Conservation (phyloP, 73 alveolate genomes). For the Paramecium bursaria region DNA sequence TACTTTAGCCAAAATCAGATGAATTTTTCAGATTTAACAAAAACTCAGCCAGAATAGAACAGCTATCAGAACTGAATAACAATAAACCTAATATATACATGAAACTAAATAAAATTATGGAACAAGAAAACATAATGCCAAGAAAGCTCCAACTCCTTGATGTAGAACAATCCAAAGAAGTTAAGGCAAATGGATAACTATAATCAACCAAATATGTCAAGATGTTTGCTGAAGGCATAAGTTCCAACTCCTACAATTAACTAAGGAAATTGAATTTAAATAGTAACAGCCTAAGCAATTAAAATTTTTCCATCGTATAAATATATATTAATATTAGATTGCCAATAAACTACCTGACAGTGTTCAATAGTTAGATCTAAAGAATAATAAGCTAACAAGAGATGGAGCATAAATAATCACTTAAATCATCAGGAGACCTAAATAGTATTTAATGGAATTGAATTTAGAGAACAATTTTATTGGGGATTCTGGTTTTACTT, state of each 20-base stretch:
- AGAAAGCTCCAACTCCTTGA: conserved; percentile 26
- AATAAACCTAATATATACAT: neutral
- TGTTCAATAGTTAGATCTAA: neutral
- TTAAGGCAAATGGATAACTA: conserved; percentile 18
- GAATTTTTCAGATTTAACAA: conserved; percentile 16
- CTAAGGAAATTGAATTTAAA: conserved; percentile 11
- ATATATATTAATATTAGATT: too few species aligned
- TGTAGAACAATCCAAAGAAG: neutral
- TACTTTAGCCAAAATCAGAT: conserved; percentile 11
- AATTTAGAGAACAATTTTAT: conserved; percentile 51
- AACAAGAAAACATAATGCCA: conserved; percentile 26
- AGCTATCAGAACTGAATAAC: neutral
- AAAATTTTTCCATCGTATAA: neutral
- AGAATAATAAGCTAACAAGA: conserved; percentile 7
- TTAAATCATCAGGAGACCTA: neutral
- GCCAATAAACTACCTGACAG: conserved; percentile 1
- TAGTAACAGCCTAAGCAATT: neutral
- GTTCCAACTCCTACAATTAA: neutral
- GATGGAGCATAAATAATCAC: neutral
- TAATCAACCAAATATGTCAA: conserved; percentile 4
- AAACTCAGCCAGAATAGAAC: neutral
- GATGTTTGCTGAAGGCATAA: conserved; percentile 51
- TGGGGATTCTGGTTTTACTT: conserved; percentile 48
- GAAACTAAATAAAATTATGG: conserved; percentile 14
- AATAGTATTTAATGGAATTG: neutral